Percentiles rank a stretch among this genome's conserved stretches.
Conservation (phyloP, 129 eudicot species). For the Rutidosis leptorrhynchoides region DNA sequence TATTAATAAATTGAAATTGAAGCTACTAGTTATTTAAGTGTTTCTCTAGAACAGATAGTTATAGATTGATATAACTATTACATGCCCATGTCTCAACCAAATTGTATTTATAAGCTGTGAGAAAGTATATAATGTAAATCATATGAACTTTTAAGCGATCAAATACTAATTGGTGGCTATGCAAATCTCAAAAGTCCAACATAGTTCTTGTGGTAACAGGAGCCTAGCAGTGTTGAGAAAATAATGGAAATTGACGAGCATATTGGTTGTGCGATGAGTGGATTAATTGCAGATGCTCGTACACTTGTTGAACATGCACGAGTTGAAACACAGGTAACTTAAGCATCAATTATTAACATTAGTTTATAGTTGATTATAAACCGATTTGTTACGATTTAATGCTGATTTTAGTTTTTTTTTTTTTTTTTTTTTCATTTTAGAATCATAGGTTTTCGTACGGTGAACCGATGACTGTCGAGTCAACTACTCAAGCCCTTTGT, state of each 20-base stretch:
- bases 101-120: not conserved
- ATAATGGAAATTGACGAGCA: conserved; percentile 98
- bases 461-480: conserved; percentile 99
- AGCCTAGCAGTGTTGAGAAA: conserved; percentile 98
- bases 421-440: conserved; percentile 43
- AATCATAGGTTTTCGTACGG: conserved; percentile 99
- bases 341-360: not conserved
- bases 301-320: conserved; percentile 99
- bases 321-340: conserved; percentile 88
- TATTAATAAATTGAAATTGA: not conserved
- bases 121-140: not conserved
- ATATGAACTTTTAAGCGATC: not conserved
- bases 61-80: not conserved
- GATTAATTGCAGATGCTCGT: conserved; percentile 99
- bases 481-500: conserved; percentile 95
- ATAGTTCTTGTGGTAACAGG: conserved; percentile 42
- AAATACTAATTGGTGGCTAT: not conserved
- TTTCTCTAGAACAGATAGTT: not conserved
- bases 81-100: not conserved
- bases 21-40: not conserved
- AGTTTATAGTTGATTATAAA: too few relatives aligned
- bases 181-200: not conserved
- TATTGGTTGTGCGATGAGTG: conserved; percentile 99
- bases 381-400: not conserved
- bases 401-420: conserved; percentile 1